These are phyloP conservation scores for Cladosporium oxysporum DNA, from an alignment of 2,329 filamentous ascomycete species.

Conservation along the genomic window DNA sequence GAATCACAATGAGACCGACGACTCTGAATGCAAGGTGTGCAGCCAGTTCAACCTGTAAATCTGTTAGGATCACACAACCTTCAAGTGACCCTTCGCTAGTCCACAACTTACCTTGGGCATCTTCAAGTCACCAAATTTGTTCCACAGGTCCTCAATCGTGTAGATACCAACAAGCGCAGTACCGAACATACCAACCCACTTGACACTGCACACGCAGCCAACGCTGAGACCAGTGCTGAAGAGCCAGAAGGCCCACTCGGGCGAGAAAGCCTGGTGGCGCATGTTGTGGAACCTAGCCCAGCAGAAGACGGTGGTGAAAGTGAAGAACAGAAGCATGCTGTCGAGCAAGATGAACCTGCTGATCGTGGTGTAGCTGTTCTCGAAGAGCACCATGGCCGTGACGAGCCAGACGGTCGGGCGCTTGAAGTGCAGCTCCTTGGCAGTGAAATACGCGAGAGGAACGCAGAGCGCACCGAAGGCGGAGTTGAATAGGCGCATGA, in stretches of 20 bases:
- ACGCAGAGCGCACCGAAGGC: conserved; percentile 91
- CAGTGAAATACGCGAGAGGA: conserved; percentile 92
- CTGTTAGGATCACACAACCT: conserved; percentile 22
- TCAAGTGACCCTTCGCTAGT: not conserved
- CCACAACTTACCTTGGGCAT: conserved; percentile 71
- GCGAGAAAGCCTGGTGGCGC: conserved; percentile 80
- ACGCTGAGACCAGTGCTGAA: conserved; percentile 92
- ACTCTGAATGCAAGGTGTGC: conserved; percentile 80
- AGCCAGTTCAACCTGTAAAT: conserved; percentile 60
- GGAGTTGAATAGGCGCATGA: conserved; percentile 98
- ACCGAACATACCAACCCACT: conserved; percentile 95
- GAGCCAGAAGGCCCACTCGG: conserved; percentile 93
- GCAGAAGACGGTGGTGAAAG: conserved; percentile 95
- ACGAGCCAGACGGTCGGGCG: conserved; percentile 91
- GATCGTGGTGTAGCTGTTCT: conserved; percentile 99
- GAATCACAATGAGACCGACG: conserved; percentile 83
- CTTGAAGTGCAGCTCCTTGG: conserved; percentile 83
- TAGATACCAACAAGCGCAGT: conserved; percentile 94
- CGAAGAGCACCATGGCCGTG: conserved; percentile 94
- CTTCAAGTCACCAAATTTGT: conserved; percentile 91
- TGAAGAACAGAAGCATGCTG: conserved; percentile 98
- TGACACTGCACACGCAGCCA: conserved; percentile 97
- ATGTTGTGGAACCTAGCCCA: conserved; percentile 96
- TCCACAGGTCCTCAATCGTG: conserved; percentile 95
- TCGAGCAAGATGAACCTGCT: conserved; percentile 97